Evolutionary conservation across 768 basidiomycete genomes (phyloP).

Genomic region (Tulasnella sp.): DNA sequence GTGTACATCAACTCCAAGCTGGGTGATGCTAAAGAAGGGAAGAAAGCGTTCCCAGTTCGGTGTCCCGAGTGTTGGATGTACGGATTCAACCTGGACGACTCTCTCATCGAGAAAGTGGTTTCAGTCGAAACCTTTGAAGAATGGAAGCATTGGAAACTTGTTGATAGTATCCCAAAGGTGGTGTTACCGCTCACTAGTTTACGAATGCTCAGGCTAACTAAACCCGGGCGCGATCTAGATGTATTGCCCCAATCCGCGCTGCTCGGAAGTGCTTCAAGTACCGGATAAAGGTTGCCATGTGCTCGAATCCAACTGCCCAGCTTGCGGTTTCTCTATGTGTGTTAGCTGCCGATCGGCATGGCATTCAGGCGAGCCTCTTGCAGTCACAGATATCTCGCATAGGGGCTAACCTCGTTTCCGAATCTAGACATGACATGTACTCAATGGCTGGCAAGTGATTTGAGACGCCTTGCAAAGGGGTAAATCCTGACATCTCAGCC

Average conservation of each 20-base stretch:
- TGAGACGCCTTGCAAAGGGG: not conserved
- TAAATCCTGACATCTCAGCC: not conserved
- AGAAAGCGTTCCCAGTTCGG: slow-evolving; percentile 6
- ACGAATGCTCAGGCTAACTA: not conserved
- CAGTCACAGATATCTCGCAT: not conserved
- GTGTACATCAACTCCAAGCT: slow-evolving; percentile 1
- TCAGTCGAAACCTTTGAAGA: not conserved
- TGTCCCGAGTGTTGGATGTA: slow-evolving; percentile 12
- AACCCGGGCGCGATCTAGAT: not conserved
- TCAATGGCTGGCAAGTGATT: not conserved
- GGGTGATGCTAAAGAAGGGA: not conserved
- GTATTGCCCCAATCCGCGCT: slow-evolving; percentile 3
- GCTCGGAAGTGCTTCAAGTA: not conserved
- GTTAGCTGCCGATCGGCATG: slow-evolving; percentile 1
- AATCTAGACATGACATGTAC: not conserved
- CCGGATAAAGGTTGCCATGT: not conserved
- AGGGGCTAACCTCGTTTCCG: not conserved
- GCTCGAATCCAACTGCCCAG: not conserved
- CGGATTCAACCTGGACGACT: slow-evolving; percentile 6
- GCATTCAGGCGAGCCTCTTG: not conserved
- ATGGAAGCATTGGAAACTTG: slow-evolving; percentile 1
- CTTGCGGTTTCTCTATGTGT: not conserved
- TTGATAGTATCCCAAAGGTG: not conserved
- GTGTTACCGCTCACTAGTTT: not conserved
- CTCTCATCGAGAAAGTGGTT: not conserved